These are phyloP conservation scores for Xylaria arbuscula DNA, from an alignment of 2,329 filamentous ascomycete genomes.

Conservation along the genomic window DNA sequence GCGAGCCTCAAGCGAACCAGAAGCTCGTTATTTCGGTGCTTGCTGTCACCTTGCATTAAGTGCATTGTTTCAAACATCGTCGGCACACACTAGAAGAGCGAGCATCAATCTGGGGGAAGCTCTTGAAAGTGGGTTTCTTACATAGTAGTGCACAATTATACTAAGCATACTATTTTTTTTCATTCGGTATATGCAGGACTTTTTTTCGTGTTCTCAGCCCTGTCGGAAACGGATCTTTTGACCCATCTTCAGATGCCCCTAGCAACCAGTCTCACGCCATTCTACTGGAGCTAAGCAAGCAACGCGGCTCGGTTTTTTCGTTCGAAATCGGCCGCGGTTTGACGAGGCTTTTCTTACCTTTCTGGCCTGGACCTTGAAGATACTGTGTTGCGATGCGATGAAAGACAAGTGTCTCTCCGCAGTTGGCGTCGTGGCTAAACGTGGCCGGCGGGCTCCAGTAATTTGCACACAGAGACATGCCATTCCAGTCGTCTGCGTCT, in stretches of 20 bases:
- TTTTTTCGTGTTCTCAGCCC: slow-evolving; percentile 37
- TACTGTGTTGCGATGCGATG: not conserved
- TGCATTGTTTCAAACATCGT: slow-evolving; percentile 31
- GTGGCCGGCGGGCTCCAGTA: slow-evolving; percentile 27
- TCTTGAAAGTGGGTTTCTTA: slow-evolving; percentile 25
- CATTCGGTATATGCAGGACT: slow-evolving; percentile 30
- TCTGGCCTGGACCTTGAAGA: slow-evolving; percentile 19
- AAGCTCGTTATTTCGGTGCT: slow-evolving; percentile 20
- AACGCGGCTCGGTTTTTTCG: slow-evolving; percentile 6
- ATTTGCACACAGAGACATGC: slow-evolving; percentile 31
- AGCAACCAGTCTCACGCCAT: slow-evolving; percentile 33
- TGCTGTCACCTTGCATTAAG: slow-evolving; percentile 23
- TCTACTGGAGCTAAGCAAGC: slow-evolving; percentile 3
- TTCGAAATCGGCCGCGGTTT: slow-evolving; percentile 14
- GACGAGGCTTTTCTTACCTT: not conserved
- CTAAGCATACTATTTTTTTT: slow-evolving; percentile 11
- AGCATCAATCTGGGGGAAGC: slow-evolving; percentile 23
- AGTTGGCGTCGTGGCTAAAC: slow-evolving; percentile 30
- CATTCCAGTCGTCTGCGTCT: slow-evolving; percentile 32
- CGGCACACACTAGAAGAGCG: slow-evolving; percentile 7
- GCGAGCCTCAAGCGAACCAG: not conserved
- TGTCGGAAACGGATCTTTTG: slow-evolving; percentile 35
- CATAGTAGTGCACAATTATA: too few relatives aligned
- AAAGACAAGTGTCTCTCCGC: slow-evolving; percentile 30
- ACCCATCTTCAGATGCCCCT: slow-evolving; percentile 25